Evolutionary conservation across 441 rosid genomes (phyloP).

Genomic region (Geranium incanum): DNA sequence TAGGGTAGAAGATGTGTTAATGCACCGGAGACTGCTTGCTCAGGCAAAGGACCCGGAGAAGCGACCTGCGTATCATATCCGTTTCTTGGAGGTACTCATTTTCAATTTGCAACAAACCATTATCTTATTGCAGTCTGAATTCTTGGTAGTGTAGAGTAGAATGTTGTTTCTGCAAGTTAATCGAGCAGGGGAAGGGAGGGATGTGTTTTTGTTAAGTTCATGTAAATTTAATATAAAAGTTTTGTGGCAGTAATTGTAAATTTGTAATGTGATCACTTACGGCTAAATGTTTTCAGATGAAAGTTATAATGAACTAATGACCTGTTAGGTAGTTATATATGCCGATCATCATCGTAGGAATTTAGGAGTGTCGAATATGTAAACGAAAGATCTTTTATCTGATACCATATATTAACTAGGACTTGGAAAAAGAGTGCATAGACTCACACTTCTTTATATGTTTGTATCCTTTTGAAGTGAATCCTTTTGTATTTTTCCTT

Average conservation of each 20-base stretch:
- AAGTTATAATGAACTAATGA: neutral
- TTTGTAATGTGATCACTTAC: neutral
- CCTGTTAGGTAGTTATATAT: no score
- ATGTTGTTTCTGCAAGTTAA: neutral
- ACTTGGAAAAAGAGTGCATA: no score
- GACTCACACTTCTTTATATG: no score
- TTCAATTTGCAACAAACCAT: neutral
- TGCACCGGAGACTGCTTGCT: conserved; percentile 51
- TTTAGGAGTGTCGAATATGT: no score
- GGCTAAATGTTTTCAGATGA: neutral
- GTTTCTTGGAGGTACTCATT: conserved; percentile 49
- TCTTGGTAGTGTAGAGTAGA: neutral
- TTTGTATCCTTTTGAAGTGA: no score
- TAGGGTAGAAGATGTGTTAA: conserved; percentile 53
- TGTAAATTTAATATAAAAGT: neutral
- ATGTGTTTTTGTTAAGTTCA: neutral
- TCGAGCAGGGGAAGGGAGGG: neutral
- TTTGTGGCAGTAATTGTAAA: neutral
- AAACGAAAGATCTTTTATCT: no score
- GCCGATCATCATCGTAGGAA: no score
- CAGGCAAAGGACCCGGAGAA: conserved; percentile 54
- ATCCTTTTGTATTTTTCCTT: neutral
- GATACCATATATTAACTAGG: no score
- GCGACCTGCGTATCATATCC: conserved; percentile 57
- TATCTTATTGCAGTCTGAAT: neutral